Evolutionary conservation across 306 rosid genomes (phyloP), one percentile per base, ranked within the genome.

Genomic region (Prunus fruticosa): DNA sequence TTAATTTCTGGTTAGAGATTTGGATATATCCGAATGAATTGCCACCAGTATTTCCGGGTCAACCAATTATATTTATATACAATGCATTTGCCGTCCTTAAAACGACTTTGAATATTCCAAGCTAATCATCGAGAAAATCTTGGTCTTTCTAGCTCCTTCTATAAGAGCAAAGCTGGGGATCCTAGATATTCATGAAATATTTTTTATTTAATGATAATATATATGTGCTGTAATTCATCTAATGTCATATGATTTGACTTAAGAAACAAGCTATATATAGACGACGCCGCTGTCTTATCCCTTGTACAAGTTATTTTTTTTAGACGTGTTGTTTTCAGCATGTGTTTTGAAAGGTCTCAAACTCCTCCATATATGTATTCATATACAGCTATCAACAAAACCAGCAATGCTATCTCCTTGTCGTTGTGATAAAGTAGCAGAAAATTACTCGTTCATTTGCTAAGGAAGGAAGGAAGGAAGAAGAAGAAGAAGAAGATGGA

Each of bases 401-500:
- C 69, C 67, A 49, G 83, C 67, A n/a, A 23, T 16, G 22, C 46
- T 50, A 4, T 72, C 38, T 45, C 32, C 45, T 34, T 34, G 2
- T 67, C 43, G 52, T 77, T 23, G 73, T 51, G 38, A 47, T 25
- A 10, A 75, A 72, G 32, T 63, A 8, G 41, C 45, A 43, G 68
- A 57, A 54, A 28, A 22, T 34, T 30, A 5, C 22, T 54, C 73
- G 23, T 23, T 64, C 45, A 9, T n/a, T 2, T 47, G 50, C 32
- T 57, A 10, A 73, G 61, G n/a, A 10, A 22, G 38, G 38, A n/a
- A n/a, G n/a, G n/a, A 34, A 34, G 41, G 38, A 32, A 34, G 15
- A 62, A 80, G 79, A 65, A 80, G 79, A 64, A 34, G 15, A 62
- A 80, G 79, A 61, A 78, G 79, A 90, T 90, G 93, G 95, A 88